Percentiles rank a stretch among this genome's conserved stretches.
phyloP scores from a whole-genome alignment of 352 stramenopile species.

The Halophytophthora polymorphica region DNA sequence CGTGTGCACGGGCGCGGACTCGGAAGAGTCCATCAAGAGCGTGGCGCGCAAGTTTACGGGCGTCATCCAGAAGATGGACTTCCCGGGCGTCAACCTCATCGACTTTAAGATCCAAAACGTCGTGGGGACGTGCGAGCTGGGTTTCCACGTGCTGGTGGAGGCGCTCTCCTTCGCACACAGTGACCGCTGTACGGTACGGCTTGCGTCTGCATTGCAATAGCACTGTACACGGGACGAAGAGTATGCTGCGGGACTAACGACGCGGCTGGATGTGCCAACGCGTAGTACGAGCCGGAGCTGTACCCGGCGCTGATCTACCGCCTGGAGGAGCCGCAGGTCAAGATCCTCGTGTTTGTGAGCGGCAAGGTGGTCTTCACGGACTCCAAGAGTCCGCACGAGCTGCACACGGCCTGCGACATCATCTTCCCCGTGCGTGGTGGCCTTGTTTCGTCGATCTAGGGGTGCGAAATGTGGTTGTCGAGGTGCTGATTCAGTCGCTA shows the following conservation, averaged over 20 bases:
- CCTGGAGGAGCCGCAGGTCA: conserved; percentile 94
- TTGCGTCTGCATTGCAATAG: too few relatives aligned
- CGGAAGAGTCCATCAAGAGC: conserved; percentile 72
- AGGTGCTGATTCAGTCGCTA: background rate
- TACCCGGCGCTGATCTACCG: conserved; percentile 99
- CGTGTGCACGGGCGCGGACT: conserved; percentile 71
- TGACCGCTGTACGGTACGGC: conserved; percentile 63
- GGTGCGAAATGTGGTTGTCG: background rate
- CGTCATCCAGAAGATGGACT: conserved; percentile 86
- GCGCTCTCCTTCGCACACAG: conserved; percentile 75
- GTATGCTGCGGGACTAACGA: too few relatives aligned
- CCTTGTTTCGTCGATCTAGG: background rate
- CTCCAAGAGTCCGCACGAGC: conserved; percentile 80
- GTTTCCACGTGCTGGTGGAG: conserved; percentile 80
- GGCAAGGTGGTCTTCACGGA: conserved; percentile 98
- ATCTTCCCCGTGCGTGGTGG: conserved; percentile 62
- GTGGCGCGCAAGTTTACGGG: conserved; percentile 78
- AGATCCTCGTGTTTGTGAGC: conserved; percentile 99
- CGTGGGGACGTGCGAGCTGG: conserved; percentile 63
- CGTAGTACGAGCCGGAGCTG: conserved; percentile 97
- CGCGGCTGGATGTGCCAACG: too few relatives aligned
- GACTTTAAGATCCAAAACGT: conserved; percentile 89
- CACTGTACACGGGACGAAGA: conserved; percentile 1
- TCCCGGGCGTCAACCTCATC: conserved; percentile 81
- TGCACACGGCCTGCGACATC: conserved; percentile 79